Conservation (phyloP, 441 rosid species). For the Aleurites moluccanus region DNA sequence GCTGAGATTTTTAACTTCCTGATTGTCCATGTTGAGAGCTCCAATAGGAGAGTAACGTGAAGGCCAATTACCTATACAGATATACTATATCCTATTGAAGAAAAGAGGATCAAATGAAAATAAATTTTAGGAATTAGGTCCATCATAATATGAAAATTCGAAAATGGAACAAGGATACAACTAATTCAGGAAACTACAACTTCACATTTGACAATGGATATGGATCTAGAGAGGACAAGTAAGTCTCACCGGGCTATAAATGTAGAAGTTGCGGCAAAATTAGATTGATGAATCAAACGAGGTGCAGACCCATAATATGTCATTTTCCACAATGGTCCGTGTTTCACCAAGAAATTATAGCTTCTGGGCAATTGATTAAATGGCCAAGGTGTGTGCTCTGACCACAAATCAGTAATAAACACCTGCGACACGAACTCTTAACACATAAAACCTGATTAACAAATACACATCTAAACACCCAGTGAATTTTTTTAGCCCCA, state of each 20-base stretch:
- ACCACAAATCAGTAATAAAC: slow-evolving; percentile 89
- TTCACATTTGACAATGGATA: not conserved
- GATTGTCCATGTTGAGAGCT: not conserved
- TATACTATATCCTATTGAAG: not conserved
- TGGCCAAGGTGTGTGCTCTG: slow-evolving; percentile 99
- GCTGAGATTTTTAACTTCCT: not conserved
- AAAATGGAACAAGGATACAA: not conserved
- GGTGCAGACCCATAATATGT: slow-evolving; percentile 89
- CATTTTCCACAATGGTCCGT: slow-evolving; percentile 86
- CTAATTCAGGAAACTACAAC: not conserved
- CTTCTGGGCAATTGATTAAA: slow-evolving; percentile 95
- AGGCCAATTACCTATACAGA: no score
- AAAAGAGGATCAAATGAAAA: not conserved
- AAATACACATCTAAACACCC: slow-evolving; percentile 18
- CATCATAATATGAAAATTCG: not conserved
- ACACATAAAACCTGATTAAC: slow-evolving; percentile 31
- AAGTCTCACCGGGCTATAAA: slow-evolving; percentile 86
- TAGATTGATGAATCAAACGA: slow-evolving; percentile 82
- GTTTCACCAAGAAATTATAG: slow-evolving; percentile 92
- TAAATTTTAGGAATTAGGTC: not conserved
- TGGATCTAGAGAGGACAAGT: not conserved
- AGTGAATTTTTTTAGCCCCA: not conserved
- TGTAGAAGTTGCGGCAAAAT: slow-evolving; percentile 92
- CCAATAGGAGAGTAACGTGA: not conserved
- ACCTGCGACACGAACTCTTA: slow-evolving; percentile 70